Evolutionary conservation across 306 rosid species (phyloP), one percentile per base, ranked within the genome.

Genomic region (Betula pendula): DNA sequence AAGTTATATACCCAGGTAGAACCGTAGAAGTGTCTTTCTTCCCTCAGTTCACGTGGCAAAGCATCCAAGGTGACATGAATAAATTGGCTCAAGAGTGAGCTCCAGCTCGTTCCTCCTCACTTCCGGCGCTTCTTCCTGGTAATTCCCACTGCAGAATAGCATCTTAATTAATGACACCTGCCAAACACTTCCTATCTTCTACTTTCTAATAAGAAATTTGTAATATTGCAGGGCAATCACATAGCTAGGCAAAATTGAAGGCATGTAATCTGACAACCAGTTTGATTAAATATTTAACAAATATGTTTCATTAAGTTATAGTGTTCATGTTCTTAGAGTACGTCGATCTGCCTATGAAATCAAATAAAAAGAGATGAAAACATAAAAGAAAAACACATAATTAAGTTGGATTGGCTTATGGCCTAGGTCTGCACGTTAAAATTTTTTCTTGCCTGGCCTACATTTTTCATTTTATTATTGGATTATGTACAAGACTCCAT

Each of bases 71-170:
- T 84, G 84, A 81, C 88, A 84, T 58, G 88, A 35, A 62, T 81
- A 92, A 15, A 81, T 67, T 72, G 97, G 89, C 50, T 92, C 96
- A 25, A 92, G 92, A 29, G 89, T 90, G 51, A 92, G 90, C 63
- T 87, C 91, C 51, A 92, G 96, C n/a, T 84, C 89, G 31, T 87
- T 92, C 84, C 91, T 89, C 52, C 90, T 81, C 48, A 19, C 45
- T 43, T 85, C 88, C 68, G 73, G 83, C 70, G 83, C 81, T 73
- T 69, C 86, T 68, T 78, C 82, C 62, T 77, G 73, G 72, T 83
- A 80, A 63, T 58, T 81, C 15, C 86, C 92, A 20, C 96, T 92
- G 88, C 82, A 53, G 19, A 11, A 43, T 70, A 31, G 20, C 19
- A 29, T 16, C 42, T 62, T 33, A 31, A 15, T 51, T n/a, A n/a